Evolutionary conservation across 106 monocot genomes (phyloP).

Genomic region (Agapanthus africanus): DNA sequence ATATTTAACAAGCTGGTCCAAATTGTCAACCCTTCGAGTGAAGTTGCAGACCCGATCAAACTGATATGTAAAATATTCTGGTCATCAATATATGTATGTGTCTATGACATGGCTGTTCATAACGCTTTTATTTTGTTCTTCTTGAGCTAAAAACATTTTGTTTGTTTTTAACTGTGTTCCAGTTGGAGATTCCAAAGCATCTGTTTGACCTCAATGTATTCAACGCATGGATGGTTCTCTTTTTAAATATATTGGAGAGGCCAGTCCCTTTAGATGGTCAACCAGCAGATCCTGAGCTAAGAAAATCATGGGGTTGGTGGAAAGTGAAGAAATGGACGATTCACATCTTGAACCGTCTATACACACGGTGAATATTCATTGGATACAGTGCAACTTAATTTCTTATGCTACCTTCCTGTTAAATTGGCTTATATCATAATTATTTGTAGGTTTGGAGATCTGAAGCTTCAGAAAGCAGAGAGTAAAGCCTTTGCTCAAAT

Average conservation of each 20-base stretch:
- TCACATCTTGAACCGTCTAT: conserved; percentile 87
- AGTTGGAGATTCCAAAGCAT: conserved; percentile 95
- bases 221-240: conserved; percentile 82
- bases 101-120: background rate
- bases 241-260: conserved; percentile 82
- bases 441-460: conserved; percentile 68
- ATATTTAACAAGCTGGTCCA: conserved; percentile 81
- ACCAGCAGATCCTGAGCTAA: conserved; percentile 73
- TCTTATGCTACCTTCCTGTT: conserved; percentile 4
- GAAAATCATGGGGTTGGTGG: conserved; percentile 99
- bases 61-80: conserved; percentile 99
- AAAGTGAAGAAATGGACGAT: conserved; percentile 97
- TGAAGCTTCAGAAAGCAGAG: conserved; percentile 77
- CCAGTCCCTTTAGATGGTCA: conserved; percentile 83
- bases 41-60: conserved; percentile 89
- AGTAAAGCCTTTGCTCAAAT: conserved; percentile 87
- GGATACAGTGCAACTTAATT: background rate
- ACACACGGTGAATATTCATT: conserved; percentile 45
- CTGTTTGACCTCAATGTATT: conserved; percentile 66
- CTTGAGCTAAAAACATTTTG: background rate
- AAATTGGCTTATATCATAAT: background rate
- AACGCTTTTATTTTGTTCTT: background rate
- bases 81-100: conserved; percentile 96
- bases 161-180: conserved; percentile 6
- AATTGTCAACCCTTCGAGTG: conserved; percentile 63